phyloP scores from a whole-genome alignment of 345 rosid species.

The Psidium friedrichsthalianum region DNA sequence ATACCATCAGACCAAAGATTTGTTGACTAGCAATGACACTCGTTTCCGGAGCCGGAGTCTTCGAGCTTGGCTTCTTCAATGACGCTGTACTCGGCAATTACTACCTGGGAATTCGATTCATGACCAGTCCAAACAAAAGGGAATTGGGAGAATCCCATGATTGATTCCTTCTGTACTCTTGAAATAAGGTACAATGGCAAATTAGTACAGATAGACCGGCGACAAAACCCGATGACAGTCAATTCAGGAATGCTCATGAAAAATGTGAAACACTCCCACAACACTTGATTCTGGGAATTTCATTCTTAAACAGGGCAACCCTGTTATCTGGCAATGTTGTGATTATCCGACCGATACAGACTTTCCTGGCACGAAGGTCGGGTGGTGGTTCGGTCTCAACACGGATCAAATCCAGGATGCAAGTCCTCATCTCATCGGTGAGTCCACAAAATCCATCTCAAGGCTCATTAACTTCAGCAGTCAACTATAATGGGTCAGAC shows the following conservation, averaged over 20 bases:
- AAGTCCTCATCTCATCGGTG: not conserved
- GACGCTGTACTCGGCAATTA: not conserved
- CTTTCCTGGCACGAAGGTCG: slow-evolving; percentile 1
- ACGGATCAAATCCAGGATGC: not conserved
- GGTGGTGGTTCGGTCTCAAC: not conserved
- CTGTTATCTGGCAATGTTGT: slow-evolving; percentile 2
- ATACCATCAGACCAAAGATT: not conserved
- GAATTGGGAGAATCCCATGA: not conserved
- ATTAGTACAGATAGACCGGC: not conserved
- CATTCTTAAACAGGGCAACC: not conserved
- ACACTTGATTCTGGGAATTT: slow-evolving; percentile 1
- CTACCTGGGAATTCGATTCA: not conserved
- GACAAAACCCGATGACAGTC: not conserved
- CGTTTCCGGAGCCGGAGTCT: not conserved
- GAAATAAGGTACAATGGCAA: not conserved
- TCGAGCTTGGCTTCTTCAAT: not conserved
- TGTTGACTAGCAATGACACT: not conserved
- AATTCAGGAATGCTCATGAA: not conserved
- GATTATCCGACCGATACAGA: slow-evolving; percentile 1
- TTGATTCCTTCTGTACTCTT: not conserved
- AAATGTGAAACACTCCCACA: not conserved
- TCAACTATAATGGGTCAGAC: too few relatives aligned
- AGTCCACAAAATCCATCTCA: too few relatives aligned
- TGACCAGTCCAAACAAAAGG: not conserved
- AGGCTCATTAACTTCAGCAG: too few relatives aligned